Conservation (phyloP, 2,329 filamentous ascomycete species). For the Venturiaceae sp. region DNA sequence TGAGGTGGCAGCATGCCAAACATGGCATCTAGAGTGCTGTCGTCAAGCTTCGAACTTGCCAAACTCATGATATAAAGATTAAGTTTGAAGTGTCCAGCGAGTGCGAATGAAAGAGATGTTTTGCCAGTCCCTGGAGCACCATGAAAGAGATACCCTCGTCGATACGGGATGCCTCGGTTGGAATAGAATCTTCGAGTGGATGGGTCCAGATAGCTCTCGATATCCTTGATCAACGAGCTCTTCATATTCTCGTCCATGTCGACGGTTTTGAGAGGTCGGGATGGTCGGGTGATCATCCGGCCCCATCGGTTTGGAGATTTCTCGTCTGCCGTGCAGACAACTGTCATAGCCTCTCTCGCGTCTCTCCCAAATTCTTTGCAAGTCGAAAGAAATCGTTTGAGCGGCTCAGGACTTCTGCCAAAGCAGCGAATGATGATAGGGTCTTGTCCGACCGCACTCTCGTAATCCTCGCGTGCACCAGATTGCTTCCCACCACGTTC, state of each 20-base stretch:
- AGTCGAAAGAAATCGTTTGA: not conserved
- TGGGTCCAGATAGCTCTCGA: constrained; percentile 46
- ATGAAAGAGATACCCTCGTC: constrained; percentile 70
- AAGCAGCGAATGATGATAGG: not conserved
- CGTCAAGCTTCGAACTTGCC: constrained; percentile 62
- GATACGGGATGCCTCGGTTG: constrained; percentile 76
- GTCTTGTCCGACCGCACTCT: not conserved
- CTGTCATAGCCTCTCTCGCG: not conserved
- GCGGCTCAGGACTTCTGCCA: not conserved
- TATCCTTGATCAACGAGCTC: constrained; percentile 6
- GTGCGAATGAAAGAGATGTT: constrained; percentile 44
- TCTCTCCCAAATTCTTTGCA: not conserved
- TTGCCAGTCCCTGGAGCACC: constrained; percentile 77
- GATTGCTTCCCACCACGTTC: not conserved
- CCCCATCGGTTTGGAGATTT: not conserved
- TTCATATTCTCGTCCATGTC: constrained; percentile 2
- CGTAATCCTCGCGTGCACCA: not conserved
- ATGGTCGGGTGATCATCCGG: not conserved
- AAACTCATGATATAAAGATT: constrained; percentile 36
- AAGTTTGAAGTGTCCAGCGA: constrained; percentile 37
- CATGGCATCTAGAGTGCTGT: constrained; percentile 46
- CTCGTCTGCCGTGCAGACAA: not conserved
- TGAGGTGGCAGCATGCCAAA: constrained; percentile 58
- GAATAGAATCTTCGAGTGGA: constrained; percentile 67
- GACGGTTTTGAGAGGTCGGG: not conserved